These are phyloP conservation scores for Metroxylon sagu DNA, from an alignment of 176 grass and related monocot species.

Conservation along the genomic window DNA sequence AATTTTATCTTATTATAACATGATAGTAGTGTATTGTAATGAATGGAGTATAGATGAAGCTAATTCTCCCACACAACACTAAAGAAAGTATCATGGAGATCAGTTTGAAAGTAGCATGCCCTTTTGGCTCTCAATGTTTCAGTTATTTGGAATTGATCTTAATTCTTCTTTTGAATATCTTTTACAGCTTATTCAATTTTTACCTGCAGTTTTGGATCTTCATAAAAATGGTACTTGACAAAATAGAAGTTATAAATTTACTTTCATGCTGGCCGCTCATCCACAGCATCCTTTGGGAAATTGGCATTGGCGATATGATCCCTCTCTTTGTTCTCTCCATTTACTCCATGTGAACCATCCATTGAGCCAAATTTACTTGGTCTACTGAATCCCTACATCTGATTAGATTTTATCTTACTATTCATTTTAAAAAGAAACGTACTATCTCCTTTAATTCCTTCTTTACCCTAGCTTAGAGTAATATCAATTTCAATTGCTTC, in stretches of 20 bases:
- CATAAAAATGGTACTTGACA: constrained; percentile 48
- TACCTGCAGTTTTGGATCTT: constrained; percentile 74
- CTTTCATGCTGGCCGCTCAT: constrained; percentile 74
- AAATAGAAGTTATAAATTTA: constrained; percentile 62
- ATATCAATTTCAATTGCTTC: constrained; percentile 56
- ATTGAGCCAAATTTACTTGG: constrained; percentile 40
- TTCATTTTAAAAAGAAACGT: constrained; percentile 53
- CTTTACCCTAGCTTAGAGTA: constrained; percentile 43
- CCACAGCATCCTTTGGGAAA: constrained; percentile 51
- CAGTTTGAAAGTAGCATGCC: constrained; percentile 29
- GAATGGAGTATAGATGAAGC: too few species aligned
- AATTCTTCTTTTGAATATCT: constrained; percentile 69
- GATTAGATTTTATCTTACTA: constrained; percentile 43
- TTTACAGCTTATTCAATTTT: constrained; percentile 81
- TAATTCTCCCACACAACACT: too few species aligned
- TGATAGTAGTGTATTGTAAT: too few species aligned
- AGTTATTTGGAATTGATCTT: constrained; percentile 41
- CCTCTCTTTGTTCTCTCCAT: constrained; percentile 23
- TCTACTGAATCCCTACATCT: constrained; percentile 29
- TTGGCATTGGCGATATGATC: constrained; percentile 31
- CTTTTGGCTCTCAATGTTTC: constrained; percentile 64
- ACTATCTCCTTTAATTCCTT: constrained; percentile 42
- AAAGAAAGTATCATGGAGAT: too few species aligned
- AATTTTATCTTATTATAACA: too few species aligned
- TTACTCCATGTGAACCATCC: constrained; percentile 26